Conservation (phyloP, 2,329 filamentous ascomycete species). For the Xylaria arbuscula region DNA sequence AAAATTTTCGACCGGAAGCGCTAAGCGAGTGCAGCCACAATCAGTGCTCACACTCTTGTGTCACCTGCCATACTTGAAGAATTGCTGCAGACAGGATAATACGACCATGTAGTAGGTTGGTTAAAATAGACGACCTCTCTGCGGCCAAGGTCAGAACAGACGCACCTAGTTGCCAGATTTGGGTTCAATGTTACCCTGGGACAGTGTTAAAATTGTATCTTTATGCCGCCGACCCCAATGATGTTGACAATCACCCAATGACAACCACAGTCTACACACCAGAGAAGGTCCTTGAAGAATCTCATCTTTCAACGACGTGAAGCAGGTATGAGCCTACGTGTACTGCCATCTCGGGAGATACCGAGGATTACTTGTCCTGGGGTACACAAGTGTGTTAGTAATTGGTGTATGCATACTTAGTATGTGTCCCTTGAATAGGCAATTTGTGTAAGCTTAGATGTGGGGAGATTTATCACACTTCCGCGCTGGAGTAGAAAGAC, state of each 20-base stretch:
- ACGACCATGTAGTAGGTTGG: conserved; percentile 10
- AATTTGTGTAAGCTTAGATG: neutral
- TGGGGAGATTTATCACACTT: neutral
- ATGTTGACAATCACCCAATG: conserved; percentile 1
- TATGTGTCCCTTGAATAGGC: neutral
- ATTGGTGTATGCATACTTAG: neutral
- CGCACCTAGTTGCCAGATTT: conserved; percentile 24
- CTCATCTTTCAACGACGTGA: neutral
- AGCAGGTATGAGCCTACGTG: neutral
- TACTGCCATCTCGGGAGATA: neutral
- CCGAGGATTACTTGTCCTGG: neutral
- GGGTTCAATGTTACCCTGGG: conserved; percentile 14
- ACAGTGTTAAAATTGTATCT: conserved; percentile 19
- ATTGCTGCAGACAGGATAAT: conserved; percentile 19
- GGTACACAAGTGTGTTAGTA: neutral
- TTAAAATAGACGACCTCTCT: conserved; percentile 36
- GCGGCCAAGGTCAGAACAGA: conserved; percentile 29
- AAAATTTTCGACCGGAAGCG: conserved; percentile 27
- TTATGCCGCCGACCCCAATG: neutral
- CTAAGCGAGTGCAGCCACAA: conserved; percentile 33
- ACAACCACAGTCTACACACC: neutral
- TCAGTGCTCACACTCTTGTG: conserved; percentile 23
- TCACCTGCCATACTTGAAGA: conserved; percentile 25
- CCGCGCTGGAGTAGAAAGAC: neutral
- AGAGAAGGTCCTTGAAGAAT: too few relatives aligned